These are phyloP conservation scores for Melanopsichium pennsylvanicum DNA, from an alignment of 1,284 basidiomycete species.

Conservation along the genomic window DNA sequence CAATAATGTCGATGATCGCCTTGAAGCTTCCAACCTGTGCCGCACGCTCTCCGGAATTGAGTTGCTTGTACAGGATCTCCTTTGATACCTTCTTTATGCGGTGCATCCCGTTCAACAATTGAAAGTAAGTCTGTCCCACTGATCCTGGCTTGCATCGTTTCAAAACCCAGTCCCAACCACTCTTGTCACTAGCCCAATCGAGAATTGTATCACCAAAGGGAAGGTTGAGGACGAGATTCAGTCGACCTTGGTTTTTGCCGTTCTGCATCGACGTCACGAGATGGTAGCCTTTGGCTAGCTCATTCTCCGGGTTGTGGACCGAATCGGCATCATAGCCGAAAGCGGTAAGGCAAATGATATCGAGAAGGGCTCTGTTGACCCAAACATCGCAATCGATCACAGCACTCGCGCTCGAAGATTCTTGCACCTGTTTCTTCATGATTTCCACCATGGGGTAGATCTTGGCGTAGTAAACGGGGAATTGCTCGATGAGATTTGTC, in stretches of 20 bases:
- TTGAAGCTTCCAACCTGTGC: constrained; percentile 14
- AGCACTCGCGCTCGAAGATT: constrained; percentile 25
- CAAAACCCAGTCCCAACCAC: constrained; percentile 15
- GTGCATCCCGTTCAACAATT: constrained; percentile 42
- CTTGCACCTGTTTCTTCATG: constrained; percentile 35
- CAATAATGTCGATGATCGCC: constrained; percentile 46
- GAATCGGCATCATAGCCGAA: constrained; percentile 57
- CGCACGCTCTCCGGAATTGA: constrained; percentile 38
- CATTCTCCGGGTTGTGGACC: constrained; percentile 44
- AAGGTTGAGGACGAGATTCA: constrained; percentile 54
- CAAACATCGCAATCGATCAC: constrained; percentile 53
- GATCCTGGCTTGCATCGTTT: not conserved
- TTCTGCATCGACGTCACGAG: constrained; percentile 56
- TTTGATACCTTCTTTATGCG: constrained; percentile 47
- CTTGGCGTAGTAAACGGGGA: constrained; percentile 52
- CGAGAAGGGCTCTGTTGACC: constrained; percentile 56
- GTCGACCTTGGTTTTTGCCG: constrained; percentile 43
- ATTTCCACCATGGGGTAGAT: constrained; percentile 47
- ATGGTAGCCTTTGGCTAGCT: constrained; percentile 57
- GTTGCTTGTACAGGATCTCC: constrained; percentile 50
- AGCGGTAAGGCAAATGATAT: constrained; percentile 61
- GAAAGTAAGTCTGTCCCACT: constrained; percentile 1
- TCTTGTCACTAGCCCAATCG: constrained; percentile 18
- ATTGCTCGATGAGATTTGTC: constrained; percentile 49
- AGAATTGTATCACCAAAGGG: constrained; percentile 43